Evolutionary conservation across 805 yeast genomes (phyloP).

Genomic region (Kazachstania kunashirensis): DNA sequence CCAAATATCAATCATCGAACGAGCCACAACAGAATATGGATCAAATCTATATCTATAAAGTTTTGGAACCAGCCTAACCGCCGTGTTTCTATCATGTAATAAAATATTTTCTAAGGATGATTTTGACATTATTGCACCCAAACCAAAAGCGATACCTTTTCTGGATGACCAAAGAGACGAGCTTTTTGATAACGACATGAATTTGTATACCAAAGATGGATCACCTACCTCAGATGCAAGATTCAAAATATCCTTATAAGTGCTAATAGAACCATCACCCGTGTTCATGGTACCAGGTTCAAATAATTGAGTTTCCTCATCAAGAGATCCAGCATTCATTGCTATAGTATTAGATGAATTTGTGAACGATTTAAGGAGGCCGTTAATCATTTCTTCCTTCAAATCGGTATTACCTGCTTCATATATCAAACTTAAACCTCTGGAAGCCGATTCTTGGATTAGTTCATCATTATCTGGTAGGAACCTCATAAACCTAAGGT

Average conservation of each 20-base stretch:
- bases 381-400: slow-evolving; percentile 63
- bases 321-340: slow-evolving; percentile 55
- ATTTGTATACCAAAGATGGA: slow-evolving; percentile 85
- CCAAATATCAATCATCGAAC: slow-evolving; percentile 89
- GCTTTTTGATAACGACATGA: slow-evolving; percentile 83
- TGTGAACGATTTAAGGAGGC: slow-evolving; percentile 68
- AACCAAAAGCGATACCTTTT: slow-evolving; percentile 89
- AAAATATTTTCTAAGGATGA: slow-evolving; percentile 59
- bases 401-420: slow-evolving; percentile 62
- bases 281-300: slow-evolving; percentile 75
- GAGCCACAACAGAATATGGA: slow-evolving; percentile 64
- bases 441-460: slow-evolving; percentile 84
- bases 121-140: slow-evolving; percentile 76
- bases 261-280: slow-evolving; percentile 77
- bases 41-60: slow-evolving; percentile 78
- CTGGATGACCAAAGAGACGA: slow-evolving; percentile 88
- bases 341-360: slow-evolving; percentile 42
- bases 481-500: slow-evolving; percentile 65
- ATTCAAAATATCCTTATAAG: slow-evolving; percentile 80
- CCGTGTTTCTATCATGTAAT: slow-evolving; percentile 41
- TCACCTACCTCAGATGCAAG: slow-evolving; percentile 94
- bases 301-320: slow-evolving; percentile 73
- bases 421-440: slow-evolving; percentile 76
- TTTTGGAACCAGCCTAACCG: slow-evolving; percentile 64
- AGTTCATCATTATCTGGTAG: slow-evolving; percentile 75